Base-by-base conservation (phyloP, 164 flowering plant species). In the grape (Vitis vinifera) region DNA sequence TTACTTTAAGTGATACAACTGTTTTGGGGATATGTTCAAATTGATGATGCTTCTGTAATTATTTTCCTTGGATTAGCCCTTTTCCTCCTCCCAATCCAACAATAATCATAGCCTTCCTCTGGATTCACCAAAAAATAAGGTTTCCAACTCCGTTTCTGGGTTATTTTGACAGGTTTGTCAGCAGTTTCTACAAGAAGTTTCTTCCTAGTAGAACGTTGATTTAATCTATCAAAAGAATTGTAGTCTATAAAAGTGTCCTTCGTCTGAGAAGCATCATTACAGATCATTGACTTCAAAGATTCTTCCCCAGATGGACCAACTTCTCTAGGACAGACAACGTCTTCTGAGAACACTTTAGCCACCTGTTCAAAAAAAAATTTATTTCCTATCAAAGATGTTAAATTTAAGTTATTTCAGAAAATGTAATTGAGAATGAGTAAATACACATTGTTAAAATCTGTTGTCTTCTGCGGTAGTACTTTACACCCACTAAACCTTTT, bases 71-170 rank as follows among this genome's bases (percentile, higher is more conserved):
- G 15, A 61, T 60, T 66, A 4, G 57, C 15, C 2, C 31, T 29
- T 69, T 62, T 70, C n/a, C 74, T 70, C n/a, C 74, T 16, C 27
- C 8, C 14, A 15, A 52, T 56, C 83, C 78, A 71, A 53, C 65
- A 68, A 70, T 74, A 70, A 8, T 76, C 73, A 73, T 82, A 76
- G 19, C 83, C 81, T 70, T 82, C 84, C 31, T 78, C 82, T 19
- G 82, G 76, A 55, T 75, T 80, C 77, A 78, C 67, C 59, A 75
- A 59, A 44, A 76, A 62, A 74, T 75, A 80, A 19, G 76, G 79
- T 71, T 68, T 80, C 68, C 78, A 63, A 1, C 75, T 81, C 76
- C 83, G 78, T 65, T 73, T 84, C 55, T 49, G 76, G 17, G 59
- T 71, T 23, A 23, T 23, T 1, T 23, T 23, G 23, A 23, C 23